Evolutionary conservation across 768 basidiomycete species (phyloP).

Genomic region (Mycena galericulata): DNA sequence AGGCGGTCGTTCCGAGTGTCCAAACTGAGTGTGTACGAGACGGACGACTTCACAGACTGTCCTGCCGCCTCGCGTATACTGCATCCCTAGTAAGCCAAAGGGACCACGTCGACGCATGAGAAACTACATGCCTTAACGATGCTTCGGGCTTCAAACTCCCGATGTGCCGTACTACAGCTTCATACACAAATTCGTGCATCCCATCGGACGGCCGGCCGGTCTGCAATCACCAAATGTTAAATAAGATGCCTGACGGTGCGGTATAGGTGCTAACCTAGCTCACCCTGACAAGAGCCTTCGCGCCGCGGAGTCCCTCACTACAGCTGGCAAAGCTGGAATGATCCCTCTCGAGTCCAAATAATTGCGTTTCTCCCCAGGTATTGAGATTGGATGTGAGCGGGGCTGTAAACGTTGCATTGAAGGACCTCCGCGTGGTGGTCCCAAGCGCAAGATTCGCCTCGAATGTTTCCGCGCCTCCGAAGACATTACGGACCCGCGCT

Average conservation of each 20-base stretch:
- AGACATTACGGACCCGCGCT: slow-evolving; percentile 85
- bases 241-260: slow-evolving; percentile 34
- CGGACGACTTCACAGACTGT: slow-evolving; percentile 81
- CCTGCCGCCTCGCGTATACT: slow-evolving; percentile 91
- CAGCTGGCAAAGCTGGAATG: slow-evolving; percentile 82
- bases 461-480: slow-evolving; percentile 92
- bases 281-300: slow-evolving; percentile 80
- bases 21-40: slow-evolving; percentile 80
- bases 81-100: slow-evolving; percentile 7
- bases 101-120: no score
- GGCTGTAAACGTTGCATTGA: slow-evolving; percentile 73
- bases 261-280: slow-evolving; percentile 63
- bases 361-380: slow-evolving; percentile 76
- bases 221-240: slow-evolving; percentile 43
- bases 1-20: slow-evolving; percentile 84
- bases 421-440: slow-evolving; percentile 88
- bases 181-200: slow-evolving; percentile 86
- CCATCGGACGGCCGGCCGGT: slow-evolving; percentile 53
- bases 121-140: slow-evolving; percentile 76
- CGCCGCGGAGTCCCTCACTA: slow-evolving; percentile 71
- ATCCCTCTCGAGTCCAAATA: slow-evolving; percentile 85
- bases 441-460: slow-evolving; percentile 87
- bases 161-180: slow-evolving; percentile 83
- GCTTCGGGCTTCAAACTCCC: slow-evolving; percentile 78
- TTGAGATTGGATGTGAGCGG: slow-evolving; percentile 73